Conservation (phyloP, 78 protist genomes). For the Polysphondylium violaceum region DNA sequence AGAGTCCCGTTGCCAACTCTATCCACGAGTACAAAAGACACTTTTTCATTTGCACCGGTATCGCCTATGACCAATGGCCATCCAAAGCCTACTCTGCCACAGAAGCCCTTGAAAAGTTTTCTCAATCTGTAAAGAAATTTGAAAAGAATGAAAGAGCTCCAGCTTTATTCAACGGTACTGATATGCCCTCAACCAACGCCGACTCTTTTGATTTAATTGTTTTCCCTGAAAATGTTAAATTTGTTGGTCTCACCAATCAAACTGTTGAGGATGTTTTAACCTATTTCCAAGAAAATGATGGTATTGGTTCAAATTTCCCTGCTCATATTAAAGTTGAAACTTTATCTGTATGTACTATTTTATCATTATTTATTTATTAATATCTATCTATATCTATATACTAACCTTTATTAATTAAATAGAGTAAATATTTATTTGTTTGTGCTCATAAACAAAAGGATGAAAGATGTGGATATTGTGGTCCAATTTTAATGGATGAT, state of each 20-base stretch:
- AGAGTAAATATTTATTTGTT: conserved; percentile 59
- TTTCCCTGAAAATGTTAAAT: conserved; percentile 56
- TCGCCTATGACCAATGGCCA: conserved; percentile 43
- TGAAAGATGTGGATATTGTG: conserved; percentile 83
- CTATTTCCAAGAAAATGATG: conserved; percentile 1
- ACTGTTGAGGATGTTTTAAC: neutral
- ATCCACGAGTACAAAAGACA: conserved; percentile 56
- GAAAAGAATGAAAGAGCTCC: neutral
- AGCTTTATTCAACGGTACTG: conserved; percentile 34
- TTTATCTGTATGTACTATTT: conserved; percentile 10
- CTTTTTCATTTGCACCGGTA: conserved; percentile 61
- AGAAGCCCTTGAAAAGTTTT: neutral
- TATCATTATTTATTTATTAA: neutral
- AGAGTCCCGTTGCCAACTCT: conserved; percentile 32
- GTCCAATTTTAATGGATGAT: conserved; percentile 72
- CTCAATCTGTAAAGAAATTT: conserved; percentile 16
- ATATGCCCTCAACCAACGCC: neutral
- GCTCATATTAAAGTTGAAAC: neutral
- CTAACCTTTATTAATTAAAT: neutral
- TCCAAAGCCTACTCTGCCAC: neutral
- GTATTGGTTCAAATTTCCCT: conserved; percentile 12
- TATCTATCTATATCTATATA: no score
- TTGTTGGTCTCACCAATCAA: conserved; percentile 9
- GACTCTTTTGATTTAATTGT: conserved; percentile 24
- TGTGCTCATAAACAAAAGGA: conserved; percentile 76